phyloP scores from a whole-genome alignment of 176 grass and related monocot species.

The Olyra latifolia region DNA sequence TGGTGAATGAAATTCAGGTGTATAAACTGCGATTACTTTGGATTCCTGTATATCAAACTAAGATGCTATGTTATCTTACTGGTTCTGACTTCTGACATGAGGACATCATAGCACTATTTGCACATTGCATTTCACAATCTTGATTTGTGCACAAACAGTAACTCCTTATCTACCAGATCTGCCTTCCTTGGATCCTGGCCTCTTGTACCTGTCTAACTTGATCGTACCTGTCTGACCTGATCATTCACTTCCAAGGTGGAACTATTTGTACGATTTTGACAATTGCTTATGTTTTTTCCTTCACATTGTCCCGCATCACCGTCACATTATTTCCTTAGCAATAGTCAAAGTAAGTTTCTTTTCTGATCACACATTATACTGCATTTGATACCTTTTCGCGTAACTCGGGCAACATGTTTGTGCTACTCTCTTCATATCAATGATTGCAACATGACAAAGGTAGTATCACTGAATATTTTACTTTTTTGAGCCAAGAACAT shows the following conservation, averaged over 20 bases:
- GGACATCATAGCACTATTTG: slow-evolving; percentile 12
- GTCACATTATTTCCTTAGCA: background rate
- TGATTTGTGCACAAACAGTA: slow-evolving; percentile 11
- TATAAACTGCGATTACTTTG: slow-evolving; percentile 5
- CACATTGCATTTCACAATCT: background rate
- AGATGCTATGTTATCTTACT: slow-evolving; percentile 19
- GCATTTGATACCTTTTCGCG: background rate
- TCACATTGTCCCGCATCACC: background rate
- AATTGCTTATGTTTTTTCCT: background rate
- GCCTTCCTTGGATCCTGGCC: slow-evolving; percentile 22
- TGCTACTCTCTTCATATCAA: background rate
- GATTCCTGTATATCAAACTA: slow-evolving; percentile 8
- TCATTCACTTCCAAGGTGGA: background rate
- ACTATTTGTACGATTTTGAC: background rate
- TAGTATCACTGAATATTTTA: background rate
- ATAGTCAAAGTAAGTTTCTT: background rate
- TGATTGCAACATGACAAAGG: background rate
- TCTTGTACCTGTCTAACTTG: background rate
- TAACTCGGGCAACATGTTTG: background rate
- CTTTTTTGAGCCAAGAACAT: too few species aligned
- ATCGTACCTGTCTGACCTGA: background rate
- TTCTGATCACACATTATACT: background rate
- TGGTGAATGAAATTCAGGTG: slow-evolving; percentile 4
- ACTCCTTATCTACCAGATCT: slow-evolving; percentile 17
- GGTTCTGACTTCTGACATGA: slow-evolving; percentile 6